Base-by-base conservation (phyloP, 495 filamentous ascomycete species). In the Ramalina intermedia region DNA sequence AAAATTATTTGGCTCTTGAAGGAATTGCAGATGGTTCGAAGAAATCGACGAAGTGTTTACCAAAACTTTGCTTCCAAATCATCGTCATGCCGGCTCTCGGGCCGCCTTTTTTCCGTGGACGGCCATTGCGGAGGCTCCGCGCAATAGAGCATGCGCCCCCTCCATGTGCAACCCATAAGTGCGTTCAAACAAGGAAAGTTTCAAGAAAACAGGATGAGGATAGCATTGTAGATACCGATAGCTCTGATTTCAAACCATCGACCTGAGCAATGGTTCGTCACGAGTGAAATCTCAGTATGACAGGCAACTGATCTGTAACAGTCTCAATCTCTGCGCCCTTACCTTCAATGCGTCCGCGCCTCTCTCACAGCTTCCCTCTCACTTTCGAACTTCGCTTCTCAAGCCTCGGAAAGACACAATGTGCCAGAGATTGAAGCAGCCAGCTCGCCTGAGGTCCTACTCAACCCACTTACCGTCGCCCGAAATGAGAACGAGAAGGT, bases 301-400 rank as follows among this genome's bases (percentile, higher is more conserved):
- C 37, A 33, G 17, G 36, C 44, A 45, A 40, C 18, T 48, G 23
- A 53, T 20, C 18, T 21, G 41, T 21, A 16, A 39, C 50, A 94
- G 91, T 96, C 91, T 59, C 91, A 96, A 86, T 96, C 90, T 51
- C 78, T 98, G 58, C 86, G 93, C 43, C 93, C 91, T 6, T 99
- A 99, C 63, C 86, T 96, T 49, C 88, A 93, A 70, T 89, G 85
- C 66, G 89, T 96, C 52, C 87, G 91, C 59, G 88, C 85, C 45
- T 93, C 86, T 52, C 75, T 96, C 45, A 96, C 86, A 4, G 88
- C 91, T 48, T 91, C 93, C 46, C 84, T 96, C 53, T 87, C 86
- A 43, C 81, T 99, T 43, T 88, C 86, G 65, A 91, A 99, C 72
- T 99, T 99, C 65, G 89, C 90, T 43, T 96, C 89, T 36, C 93